Evolutionary conservation across 345 rosid genomes (phyloP).

Genomic region (Kernera saxatilis): DNA sequence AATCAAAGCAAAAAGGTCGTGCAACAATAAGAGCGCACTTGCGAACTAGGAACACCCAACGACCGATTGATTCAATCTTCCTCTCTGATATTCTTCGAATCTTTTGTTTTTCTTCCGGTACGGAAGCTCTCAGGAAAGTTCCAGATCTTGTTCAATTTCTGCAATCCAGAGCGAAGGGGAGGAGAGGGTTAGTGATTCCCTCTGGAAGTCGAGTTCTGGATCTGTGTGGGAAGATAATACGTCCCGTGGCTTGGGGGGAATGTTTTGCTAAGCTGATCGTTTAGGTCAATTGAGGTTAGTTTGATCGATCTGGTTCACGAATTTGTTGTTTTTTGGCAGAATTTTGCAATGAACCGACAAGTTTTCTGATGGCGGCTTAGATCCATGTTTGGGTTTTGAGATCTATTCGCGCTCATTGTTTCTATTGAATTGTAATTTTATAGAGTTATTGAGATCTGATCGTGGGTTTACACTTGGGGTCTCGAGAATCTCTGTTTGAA

Average conservation of each 20-base stretch:
- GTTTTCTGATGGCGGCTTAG: constrained; percentile 8
- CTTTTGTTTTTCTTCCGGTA: background rate
- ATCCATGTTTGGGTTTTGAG: constrained; percentile 15
- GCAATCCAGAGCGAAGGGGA: background rate
- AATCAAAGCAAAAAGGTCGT: constrained; percentile 36
- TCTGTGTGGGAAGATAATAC: background rate
- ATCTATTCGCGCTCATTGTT: constrained; percentile 9
- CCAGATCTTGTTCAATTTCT: constrained; percentile 7
- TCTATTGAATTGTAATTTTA: background rate
- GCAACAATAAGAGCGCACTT: constrained; percentile 11
- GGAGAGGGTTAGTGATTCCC: constrained; percentile 4
- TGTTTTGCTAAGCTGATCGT: constrained; percentile 20
- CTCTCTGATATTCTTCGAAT: constrained; percentile 32
- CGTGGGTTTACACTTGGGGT: constrained; percentile 4
- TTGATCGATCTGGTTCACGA: constrained; percentile 2
- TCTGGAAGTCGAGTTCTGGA: constrained; percentile 2
- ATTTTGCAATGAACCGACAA: background rate
- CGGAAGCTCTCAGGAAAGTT: constrained; percentile 7
- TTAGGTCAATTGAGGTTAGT: constrained; percentile 24
- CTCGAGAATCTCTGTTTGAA: background rate
- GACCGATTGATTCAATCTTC: constrained; percentile 17
- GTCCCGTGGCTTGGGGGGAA: background rate
- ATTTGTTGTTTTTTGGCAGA: background rate
- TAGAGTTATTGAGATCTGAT: constrained; percentile 19
- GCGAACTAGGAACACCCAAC: background rate